These are phyloP conservation scores for Cucurbita moschata DNA, from an alignment of 306 rosid genomes.

Conservation along the genomic window DNA sequence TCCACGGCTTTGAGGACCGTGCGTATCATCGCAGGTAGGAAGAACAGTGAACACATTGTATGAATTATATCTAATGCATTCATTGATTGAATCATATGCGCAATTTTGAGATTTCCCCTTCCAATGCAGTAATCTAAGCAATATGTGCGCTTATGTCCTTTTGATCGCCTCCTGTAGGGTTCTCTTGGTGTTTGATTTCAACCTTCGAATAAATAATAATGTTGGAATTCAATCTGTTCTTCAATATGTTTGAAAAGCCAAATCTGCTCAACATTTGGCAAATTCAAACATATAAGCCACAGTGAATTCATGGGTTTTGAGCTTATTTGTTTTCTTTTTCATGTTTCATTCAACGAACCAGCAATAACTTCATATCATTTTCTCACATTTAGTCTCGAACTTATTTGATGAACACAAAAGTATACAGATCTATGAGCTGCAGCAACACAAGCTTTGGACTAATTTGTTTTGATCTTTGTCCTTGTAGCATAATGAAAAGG, in stretches of 20 bases:
- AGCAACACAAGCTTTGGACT: background rate
- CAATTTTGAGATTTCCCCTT: background rate
- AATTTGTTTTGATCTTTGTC: slow-evolving; percentile 1
- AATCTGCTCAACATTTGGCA: background rate
- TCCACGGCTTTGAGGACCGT: slow-evolving; percentile 10
- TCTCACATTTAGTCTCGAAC: background rate
- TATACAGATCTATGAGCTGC: background rate
- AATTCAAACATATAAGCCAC: background rate
- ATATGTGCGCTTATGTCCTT: background rate
- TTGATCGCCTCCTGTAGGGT: background rate
- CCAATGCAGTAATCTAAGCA: background rate
- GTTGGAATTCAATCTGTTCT: background rate
- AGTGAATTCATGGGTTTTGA: background rate
- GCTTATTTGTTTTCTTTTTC: background rate
- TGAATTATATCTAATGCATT: too few relatives aligned
- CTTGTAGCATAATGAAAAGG: slow-evolving; percentile 46
- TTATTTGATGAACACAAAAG: background rate
- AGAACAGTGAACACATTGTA: background rate
- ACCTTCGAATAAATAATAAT: background rate
- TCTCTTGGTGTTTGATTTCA: background rate
- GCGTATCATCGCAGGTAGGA: slow-evolving; percentile 26
- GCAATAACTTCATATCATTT: background rate
- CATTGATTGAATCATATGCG: background rate
- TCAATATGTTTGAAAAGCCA: background rate
- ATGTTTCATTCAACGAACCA: background rate